Percentiles rank a stretch among this genome's conserved stretches.
Evolutionary conservation across 2,329 filamentous ascomycete genomes (phyloP).

Genomic region (Alternaria incomplexa): DNA sequence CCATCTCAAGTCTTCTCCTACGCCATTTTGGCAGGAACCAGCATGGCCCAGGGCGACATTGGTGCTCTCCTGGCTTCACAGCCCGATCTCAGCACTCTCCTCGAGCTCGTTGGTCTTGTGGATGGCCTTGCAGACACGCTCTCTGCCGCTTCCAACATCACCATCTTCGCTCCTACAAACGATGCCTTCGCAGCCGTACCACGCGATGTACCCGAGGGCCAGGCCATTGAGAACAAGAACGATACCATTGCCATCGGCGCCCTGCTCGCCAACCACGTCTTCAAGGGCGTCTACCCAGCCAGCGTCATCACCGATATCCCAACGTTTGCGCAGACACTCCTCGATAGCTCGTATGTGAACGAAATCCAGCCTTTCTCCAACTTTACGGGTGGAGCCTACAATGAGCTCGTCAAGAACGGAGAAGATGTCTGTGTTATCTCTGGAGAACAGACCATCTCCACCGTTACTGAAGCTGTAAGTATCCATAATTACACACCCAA

Average conservation of each 20-base stretch:
- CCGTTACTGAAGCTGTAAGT: conserved; percentile 56
- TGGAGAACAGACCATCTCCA: conserved; percentile 57
- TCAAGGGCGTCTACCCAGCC: conserved; percentile 57
- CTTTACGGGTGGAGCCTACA: conserved; percentile 63
- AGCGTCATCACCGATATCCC: conserved; percentile 46
- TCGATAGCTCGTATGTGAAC: conserved; percentile 53
- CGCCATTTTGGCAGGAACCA: conserved; percentile 24
- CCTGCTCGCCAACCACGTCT: conserved; percentile 63
- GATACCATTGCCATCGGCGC: conserved; percentile 48
- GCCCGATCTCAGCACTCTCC: conserved; percentile 39
- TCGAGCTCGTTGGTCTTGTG: conserved; percentile 46
- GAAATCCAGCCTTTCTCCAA: conserved; percentile 57
- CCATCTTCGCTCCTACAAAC: conserved; percentile 63
- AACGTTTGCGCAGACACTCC: conserved; percentile 54
- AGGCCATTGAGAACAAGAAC: conserved; percentile 40
- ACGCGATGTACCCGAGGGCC: conserved; percentile 31
- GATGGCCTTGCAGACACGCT: conserved; percentile 49
- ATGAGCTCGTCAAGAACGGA: conserved; percentile 53
- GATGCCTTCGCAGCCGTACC: conserved; percentile 50
- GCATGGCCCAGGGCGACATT: conserved; percentile 39
- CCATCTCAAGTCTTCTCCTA: conserved; percentile 20
- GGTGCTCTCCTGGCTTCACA: conserved; percentile 40
- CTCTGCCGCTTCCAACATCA: conserved; percentile 56
- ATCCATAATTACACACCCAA: background rate
- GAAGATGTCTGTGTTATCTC: conserved; percentile 57